Percentiles rank a stretch among this genome's conserved stretches.
Evolutionary conservation across 352 stramenopile genomes (phyloP).

Genomic region (Pythium brassicae): DNA sequence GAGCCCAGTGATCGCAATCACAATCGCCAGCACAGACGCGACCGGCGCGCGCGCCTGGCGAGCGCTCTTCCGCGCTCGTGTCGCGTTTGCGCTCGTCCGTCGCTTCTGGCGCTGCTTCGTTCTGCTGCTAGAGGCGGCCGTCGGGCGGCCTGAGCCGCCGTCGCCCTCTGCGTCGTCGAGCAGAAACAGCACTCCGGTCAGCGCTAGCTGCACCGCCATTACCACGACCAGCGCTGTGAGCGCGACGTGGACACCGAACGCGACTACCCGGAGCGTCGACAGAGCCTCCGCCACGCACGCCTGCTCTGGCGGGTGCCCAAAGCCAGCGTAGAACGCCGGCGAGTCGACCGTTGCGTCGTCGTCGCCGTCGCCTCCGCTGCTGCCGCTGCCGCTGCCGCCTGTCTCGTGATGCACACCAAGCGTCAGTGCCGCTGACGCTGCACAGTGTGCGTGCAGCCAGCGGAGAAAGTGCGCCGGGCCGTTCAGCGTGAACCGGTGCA

Average conservation of each 20-base stretch:
- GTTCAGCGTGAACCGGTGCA: conserved; percentile 48
- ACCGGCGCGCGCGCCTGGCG: not conserved
- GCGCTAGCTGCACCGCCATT: conserved; percentile 3
- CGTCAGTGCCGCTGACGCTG: not conserved
- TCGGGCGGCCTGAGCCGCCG: not conserved
- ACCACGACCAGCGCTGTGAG: conserved; percentile 6
- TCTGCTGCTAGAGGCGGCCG: not conserved
- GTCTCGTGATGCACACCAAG: not conserved
- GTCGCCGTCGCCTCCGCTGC: not conserved
- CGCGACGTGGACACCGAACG: not conserved
- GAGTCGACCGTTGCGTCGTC: conserved; percentile 13
- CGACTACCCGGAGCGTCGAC: conserved; percentile 1
- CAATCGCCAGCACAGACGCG: not conserved
- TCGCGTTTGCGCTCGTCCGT: not conserved
- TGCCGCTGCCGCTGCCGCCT: not conserved
- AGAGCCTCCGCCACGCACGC: conserved; percentile 11
- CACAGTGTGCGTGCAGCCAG: conserved; percentile 31
- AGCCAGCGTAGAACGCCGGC: conserved; percentile 27
- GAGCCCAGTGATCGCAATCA: conserved; percentile 3
- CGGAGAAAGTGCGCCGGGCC: conserved; percentile 36
- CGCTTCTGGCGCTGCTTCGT: not conserved
- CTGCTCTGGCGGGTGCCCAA: conserved; percentile 13
- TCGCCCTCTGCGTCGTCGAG: conserved; percentile 3
- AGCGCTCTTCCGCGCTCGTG: not conserved
- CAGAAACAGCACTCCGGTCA: conserved; percentile 7